A percentile compares a stretch with the other conserved stretches of the same genome.
These are phyloP conservation scores for Nakaseomyces nivariensis DNA, from an alignment of 1,139 yeast species.

Conservation along the genomic window DNA sequence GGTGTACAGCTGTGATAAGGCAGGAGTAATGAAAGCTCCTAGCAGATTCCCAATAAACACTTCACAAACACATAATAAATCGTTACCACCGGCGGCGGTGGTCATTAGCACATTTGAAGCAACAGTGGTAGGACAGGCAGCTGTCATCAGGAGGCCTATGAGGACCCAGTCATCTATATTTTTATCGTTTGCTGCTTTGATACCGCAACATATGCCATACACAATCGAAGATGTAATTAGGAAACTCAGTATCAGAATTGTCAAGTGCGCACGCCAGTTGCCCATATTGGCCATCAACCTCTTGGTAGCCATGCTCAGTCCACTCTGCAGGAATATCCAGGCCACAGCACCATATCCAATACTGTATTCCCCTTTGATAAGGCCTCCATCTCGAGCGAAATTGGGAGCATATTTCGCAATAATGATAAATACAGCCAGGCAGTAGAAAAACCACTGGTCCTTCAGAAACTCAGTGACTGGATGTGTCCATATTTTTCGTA, in stretches of 20 bases:
- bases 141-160: slow-evolving; percentile 71
- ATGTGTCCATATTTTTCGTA: slow-evolving; percentile 15
- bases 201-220: slow-evolving; percentile 64
- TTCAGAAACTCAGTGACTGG: slow-evolving; percentile 17
- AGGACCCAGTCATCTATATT: slow-evolving; percentile 63
- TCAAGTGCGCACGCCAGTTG: slow-evolving; percentile 75
- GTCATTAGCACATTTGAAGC: slow-evolving; percentile 91
- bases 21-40: slow-evolving; percentile 85
- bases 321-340: slow-evolving; percentile 68
- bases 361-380: slow-evolving; percentile 61
- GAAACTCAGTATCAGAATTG: slow-evolving; percentile 60
- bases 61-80: slow-evolving; percentile 66
- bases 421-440: slow-evolving; percentile 61
- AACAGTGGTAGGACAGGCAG: slow-evolving; percentile 85
- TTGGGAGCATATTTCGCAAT: slow-evolving; percentile 71
- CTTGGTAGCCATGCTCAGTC: slow-evolving; percentile 62
- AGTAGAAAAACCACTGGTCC: slow-evolving; percentile 64
- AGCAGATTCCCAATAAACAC: slow-evolving; percentile 74
- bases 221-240: slow-evolving; percentile 66
- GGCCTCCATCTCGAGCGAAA: slow-evolving; percentile 76
- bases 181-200: slow-evolving; percentile 46
- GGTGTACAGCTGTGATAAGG: slow-evolving; percentile 61
- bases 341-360: slow-evolving; percentile 86
- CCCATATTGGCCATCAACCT: slow-evolving; percentile 49
- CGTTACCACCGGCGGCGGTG: slow-evolving; percentile 72